Evolutionary conservation across 805 yeast species (phyloP).

Genomic region (Lachancea sp.): DNA sequence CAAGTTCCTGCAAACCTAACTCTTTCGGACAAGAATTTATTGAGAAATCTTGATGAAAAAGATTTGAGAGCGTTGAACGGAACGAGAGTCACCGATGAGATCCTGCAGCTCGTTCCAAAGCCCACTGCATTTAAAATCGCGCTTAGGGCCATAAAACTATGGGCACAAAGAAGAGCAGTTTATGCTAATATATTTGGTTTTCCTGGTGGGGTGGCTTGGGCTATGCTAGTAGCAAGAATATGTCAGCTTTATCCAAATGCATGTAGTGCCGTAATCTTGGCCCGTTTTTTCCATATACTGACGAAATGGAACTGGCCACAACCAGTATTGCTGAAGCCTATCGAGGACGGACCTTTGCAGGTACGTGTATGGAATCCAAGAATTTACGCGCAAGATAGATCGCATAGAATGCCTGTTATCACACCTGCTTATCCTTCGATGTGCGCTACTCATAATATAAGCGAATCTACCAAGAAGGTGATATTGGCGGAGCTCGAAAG

Average conservation of each 20-base stretch:
- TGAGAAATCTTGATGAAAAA: constrained; percentile 83
- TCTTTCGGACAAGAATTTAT: constrained; percentile 74
- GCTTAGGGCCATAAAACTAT: constrained; percentile 81
- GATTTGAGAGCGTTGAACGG: constrained; percentile 90
- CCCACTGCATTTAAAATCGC: constrained; percentile 91
- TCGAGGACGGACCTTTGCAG: constrained; percentile 95
- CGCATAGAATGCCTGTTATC: constrained; percentile 94
- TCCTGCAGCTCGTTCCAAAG: constrained; percentile 81
- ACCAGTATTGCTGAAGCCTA: constrained; percentile 85
- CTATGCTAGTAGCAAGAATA: constrained; percentile 96
- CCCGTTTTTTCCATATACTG: constrained; percentile 79
- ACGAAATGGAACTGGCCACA: constrained; percentile 98
- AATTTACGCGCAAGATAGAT: constrained; percentile 79
- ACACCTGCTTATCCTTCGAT: constrained; percentile 77
- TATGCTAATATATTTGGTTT: constrained; percentile 94
- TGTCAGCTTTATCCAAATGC: constrained; percentile 97
- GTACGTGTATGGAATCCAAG: constrained; percentile 97
- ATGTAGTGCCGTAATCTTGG: constrained; percentile 84
- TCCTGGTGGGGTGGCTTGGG: constrained; percentile 99
- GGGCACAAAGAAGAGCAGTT: constrained; percentile 95
- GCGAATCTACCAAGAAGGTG: constrained; percentile 78
- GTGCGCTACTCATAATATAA: constrained; percentile 98
- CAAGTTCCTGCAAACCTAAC: constrained; percentile 73
- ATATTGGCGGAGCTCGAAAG: constrained; percentile 74
- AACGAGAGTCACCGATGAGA: constrained; percentile 95